Evolutionary conservation across 1,139 yeast genomes (phyloP).

Genomic region (Candida tetrigidarum): DNA sequence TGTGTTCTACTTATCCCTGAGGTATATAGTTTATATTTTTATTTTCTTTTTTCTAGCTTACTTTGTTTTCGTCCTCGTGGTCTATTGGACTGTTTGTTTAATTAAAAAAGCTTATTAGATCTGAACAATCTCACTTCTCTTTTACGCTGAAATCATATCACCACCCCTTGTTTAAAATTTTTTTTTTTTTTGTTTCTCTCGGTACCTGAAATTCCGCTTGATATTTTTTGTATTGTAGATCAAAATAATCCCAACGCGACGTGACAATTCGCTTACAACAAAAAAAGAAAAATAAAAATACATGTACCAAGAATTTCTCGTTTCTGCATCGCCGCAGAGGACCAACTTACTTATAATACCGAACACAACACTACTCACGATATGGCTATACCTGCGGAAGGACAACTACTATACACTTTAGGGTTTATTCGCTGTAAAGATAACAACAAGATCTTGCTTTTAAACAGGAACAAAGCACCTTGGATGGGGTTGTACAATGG

Average conservation of each 20-base stretch:
- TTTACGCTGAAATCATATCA: no score
- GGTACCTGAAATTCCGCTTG: neutral
- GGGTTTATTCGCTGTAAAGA: constrained; percentile 43
- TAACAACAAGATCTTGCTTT: constrained; percentile 36
- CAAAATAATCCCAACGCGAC: no score
- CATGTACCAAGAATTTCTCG: neutral
- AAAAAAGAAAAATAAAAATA: no score
- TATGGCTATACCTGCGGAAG: neutral
- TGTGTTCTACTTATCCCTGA: no score
- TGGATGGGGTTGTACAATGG: constrained; percentile 62
- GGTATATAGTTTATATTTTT: neutral
- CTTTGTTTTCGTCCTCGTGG: no score
- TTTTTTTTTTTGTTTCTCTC: neutral
- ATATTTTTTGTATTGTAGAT: neutral
- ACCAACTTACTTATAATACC: no score
- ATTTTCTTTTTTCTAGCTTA: neutral
- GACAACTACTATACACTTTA: constrained; percentile 31
- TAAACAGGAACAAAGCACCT: constrained; percentile 49
- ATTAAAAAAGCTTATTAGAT: neutral
- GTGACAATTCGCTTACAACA: no score
- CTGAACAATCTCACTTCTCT: neutral
- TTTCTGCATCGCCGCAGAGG: neutral
- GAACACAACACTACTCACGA: neutral
- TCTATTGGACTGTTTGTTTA: neutral
- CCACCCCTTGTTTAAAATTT: neutral